These are phyloP conservation scores for Stachybotrys echinatus DNA, from an alignment of 2,329 filamentous ascomycete genomes.

Conservation along the genomic window DNA sequence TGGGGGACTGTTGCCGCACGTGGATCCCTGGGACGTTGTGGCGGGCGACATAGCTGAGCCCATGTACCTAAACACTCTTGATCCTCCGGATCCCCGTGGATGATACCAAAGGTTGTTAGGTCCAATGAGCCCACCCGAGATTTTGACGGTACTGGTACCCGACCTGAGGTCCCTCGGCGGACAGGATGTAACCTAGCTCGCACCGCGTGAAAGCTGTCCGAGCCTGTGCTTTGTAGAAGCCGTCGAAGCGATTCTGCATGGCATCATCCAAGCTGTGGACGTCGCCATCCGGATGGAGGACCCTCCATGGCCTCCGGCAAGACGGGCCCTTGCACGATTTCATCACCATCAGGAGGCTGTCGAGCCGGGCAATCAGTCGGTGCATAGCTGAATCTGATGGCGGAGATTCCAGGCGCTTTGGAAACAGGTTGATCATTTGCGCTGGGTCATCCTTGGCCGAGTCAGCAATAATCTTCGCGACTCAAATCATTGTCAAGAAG, in stretches of 20 bases:
- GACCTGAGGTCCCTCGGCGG: conserved; percentile 35
- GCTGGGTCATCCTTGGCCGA: conserved; percentile 29
- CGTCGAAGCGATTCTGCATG: conserved; percentile 39
- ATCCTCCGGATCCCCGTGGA: no score
- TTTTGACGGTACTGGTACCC: not conserved
- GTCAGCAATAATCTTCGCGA: conserved; percentile 4
- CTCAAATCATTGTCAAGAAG: not conserved
- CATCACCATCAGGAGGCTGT: conserved; percentile 53
- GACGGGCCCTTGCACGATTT: conserved; percentile 53
- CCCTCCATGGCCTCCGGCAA: conserved; percentile 52
- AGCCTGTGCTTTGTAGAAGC: conserved; percentile 43
- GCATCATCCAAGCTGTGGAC: conserved; percentile 49
- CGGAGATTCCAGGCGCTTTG: conserved; percentile 10
- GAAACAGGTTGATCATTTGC: conserved; percentile 41
- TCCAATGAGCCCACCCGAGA: no score
- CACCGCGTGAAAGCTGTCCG: conserved; percentile 49
- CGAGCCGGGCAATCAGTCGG: conserved; percentile 44
- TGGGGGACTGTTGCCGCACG: no score
- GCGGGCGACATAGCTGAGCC: no score
- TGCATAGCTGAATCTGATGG: not conserved
- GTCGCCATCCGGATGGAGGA: conserved; percentile 46
- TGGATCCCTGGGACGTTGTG: no score
- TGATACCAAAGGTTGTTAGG: no score
- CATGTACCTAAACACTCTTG: no score
- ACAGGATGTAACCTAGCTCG: conserved; percentile 49